These are phyloP conservation scores for Pontederia crassipes DNA, from an alignment of 176 grass and related monocot genomes.

Conservation along the genomic window DNA sequence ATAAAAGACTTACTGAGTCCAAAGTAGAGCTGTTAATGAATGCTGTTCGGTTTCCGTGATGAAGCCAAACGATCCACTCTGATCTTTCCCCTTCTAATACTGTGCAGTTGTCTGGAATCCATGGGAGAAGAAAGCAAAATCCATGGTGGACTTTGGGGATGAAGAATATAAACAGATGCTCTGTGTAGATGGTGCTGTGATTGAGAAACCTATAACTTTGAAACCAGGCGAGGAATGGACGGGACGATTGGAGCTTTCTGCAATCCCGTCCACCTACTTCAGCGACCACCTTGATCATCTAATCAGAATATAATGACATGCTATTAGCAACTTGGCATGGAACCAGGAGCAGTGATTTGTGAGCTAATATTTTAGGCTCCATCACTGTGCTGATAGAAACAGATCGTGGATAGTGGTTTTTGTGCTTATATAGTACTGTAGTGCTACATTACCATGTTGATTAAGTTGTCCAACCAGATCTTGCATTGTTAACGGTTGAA, in stretches of 20 bases:
- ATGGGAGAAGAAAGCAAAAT: constrained; percentile 78
- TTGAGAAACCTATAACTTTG: constrained; percentile 49
- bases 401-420: too few relatives aligned
- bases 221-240: constrained; percentile 94
- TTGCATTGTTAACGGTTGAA: too few relatives aligned
- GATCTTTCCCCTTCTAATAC: not conserved
- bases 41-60: too few relatives aligned
- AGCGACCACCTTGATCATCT: constrained; percentile 63
- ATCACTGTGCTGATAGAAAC: too few relatives aligned
- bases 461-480: too few relatives aligned
- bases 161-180: constrained; percentile 93
- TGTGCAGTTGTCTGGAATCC: constrained; percentile 84
- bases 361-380: too few relatives aligned
- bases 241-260: constrained; percentile 65
- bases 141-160: constrained; percentile 56
- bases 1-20: too few relatives aligned
- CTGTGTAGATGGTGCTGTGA: constrained; percentile 65
- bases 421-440: too few relatives aligned
- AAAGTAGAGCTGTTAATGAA: too few relatives aligned
- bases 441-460: too few relatives aligned
- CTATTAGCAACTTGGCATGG: too few relatives aligned
- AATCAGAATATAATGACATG: constrained; percentile 2
- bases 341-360: too few relatives aligned
- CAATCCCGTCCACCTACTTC: constrained; percentile 62
- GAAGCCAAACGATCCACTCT: not conserved